Evolutionary conservation across 2,329 filamentous ascomycete genomes (phyloP).

Genomic region (Cephalotrichum gorgonifer): DNA sequence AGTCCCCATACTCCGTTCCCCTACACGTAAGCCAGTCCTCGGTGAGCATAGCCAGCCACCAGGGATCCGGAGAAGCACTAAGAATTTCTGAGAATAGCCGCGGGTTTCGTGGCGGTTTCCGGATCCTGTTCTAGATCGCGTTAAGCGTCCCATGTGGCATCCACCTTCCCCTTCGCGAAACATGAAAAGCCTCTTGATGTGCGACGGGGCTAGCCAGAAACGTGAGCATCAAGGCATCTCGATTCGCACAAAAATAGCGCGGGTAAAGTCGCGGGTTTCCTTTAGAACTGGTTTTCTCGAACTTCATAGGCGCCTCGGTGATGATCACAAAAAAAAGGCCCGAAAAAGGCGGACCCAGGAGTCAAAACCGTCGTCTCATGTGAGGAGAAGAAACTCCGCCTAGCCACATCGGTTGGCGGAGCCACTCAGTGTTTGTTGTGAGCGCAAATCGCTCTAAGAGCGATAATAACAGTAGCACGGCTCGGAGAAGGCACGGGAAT

Average conservation of each 20-base stretch:
- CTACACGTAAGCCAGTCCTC: background rate
- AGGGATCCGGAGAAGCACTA: background rate
- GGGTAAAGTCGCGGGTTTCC: background rate
- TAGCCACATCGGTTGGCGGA: too few relatives aligned
- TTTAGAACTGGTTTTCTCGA: too few relatives aligned
- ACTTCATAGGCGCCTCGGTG: background rate
- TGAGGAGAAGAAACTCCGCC: too few relatives aligned
- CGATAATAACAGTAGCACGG: too few relatives aligned
- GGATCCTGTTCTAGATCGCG: too few relatives aligned
- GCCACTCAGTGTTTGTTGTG: too few relatives aligned
- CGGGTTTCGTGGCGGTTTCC: background rate
- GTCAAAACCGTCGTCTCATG: too few relatives aligned
- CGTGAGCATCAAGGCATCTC: background rate
- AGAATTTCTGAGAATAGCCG: background rate
- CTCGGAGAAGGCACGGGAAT: too few relatives aligned
- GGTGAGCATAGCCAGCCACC: background rate
- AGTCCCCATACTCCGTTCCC: background rate
- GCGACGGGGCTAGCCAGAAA: background rate
- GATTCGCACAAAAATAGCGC: background rate
- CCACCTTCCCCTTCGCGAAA: too few relatives aligned
- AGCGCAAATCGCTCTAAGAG: too few relatives aligned
- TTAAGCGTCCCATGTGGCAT: too few relatives aligned
- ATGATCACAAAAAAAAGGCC: background rate
- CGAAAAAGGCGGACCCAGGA: background rate
- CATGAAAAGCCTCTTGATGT: background rate